A percentile compares a stretch with the other conserved stretches of the same genome.
phyloP scores from a whole-genome alignment of 768 basidiomycete genomes.

The Hericium erinaceus region DNA sequence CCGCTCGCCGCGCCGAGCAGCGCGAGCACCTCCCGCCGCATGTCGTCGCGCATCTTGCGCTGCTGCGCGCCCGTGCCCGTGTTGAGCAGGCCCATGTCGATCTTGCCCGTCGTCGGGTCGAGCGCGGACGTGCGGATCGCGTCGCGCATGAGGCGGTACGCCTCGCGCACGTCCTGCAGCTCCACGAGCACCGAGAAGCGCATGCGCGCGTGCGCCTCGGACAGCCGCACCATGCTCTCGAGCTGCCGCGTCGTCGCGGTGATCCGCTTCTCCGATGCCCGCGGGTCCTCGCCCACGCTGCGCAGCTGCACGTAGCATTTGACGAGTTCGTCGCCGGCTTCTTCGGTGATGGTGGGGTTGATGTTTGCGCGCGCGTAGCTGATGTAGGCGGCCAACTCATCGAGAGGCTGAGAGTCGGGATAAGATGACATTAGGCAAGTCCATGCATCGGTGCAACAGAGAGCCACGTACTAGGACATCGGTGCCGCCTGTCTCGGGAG shows the following conservation, averaged over 20 bases:
- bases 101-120: conserved; percentile 94
- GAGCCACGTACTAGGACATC: conserved; percentile 64
- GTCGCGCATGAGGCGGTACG: conserved; percentile 90
- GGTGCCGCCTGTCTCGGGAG: conserved; percentile 49
- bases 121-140: conserved; percentile 92
- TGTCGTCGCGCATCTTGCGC: conserved; percentile 79
- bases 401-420: conserved; percentile 52
- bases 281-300: conserved; percentile 82
- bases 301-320: conserved; percentile 89
- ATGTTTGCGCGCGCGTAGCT: conserved; percentile 84
- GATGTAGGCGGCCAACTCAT: conserved; percentile 90
- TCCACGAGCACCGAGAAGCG: conserved; percentile 84
- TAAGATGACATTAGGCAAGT: too few species aligned
- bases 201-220: conserved; percentile 96
- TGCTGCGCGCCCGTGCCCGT: conserved; percentile 88
- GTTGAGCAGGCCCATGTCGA: conserved; percentile 92
- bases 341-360: conserved; percentile 79
- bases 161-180: conserved; percentile 80
- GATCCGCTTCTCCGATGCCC: conserved; percentile 84
- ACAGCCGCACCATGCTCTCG: conserved; percentile 93
- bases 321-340: conserved; percentile 78
- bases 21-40: conserved; percentile 70
- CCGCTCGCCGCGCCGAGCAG: conserved; percentile 48
- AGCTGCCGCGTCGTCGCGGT: conserved; percentile 97
- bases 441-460: neutral